Evolutionary conservation across 2,329 filamentous ascomycete species (phyloP).

Genomic region (Coniochaeta sp.): DNA sequence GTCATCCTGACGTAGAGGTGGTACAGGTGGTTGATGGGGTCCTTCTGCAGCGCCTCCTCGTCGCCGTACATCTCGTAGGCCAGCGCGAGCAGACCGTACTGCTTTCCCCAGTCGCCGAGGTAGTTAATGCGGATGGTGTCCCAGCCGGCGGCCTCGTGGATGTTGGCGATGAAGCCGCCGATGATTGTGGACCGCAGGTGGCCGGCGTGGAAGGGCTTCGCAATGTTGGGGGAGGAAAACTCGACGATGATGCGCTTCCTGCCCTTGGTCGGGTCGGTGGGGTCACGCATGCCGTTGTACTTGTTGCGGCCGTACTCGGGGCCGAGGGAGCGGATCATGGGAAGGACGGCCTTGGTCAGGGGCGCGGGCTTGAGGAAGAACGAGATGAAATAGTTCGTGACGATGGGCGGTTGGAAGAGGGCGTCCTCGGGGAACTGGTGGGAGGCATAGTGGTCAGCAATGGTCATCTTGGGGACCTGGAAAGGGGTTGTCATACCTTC

Average conservation of each 20-base stretch:
- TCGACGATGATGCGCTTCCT: slow-evolving; percentile 68
- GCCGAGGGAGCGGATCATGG: slow-evolving; percentile 58
- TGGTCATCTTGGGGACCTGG: slow-evolving; percentile 2
- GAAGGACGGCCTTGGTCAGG: slow-evolving; percentile 59
- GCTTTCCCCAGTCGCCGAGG: slow-evolving; percentile 76
- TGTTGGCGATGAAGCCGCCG: slow-evolving; percentile 66
- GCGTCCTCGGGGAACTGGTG: slow-evolving; percentile 60
- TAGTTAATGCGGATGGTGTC: slow-evolving; percentile 71
- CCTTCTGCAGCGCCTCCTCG: slow-evolving; percentile 61
- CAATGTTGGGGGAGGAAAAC: slow-evolving; percentile 81
- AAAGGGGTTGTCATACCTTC: slow-evolving; percentile 35
- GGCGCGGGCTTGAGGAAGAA: slow-evolving; percentile 74
- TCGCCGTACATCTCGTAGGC: slow-evolving; percentile 70
- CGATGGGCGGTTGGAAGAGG: slow-evolving; percentile 62
- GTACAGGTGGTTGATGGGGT: slow-evolving; percentile 77
- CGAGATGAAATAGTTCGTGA: slow-evolving; percentile 63
- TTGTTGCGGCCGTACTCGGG: slow-evolving; percentile 58
- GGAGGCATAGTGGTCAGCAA: slow-evolving; percentile 6
- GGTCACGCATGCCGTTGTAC: slow-evolving; percentile 52
- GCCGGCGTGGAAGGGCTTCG: slow-evolving; percentile 76
- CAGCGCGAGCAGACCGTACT: slow-evolving; percentile 65
- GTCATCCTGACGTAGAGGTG: slow-evolving; percentile 79
- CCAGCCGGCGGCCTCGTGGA: slow-evolving; percentile 66
- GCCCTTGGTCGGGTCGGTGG: slow-evolving; percentile 50
- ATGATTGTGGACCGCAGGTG: slow-evolving; percentile 75